These are phyloP conservation scores for Lichtheimia corymbifera DNA, from an alignment of 371 early-diverging fungal genomes.

Conservation along the genomic window DNA sequence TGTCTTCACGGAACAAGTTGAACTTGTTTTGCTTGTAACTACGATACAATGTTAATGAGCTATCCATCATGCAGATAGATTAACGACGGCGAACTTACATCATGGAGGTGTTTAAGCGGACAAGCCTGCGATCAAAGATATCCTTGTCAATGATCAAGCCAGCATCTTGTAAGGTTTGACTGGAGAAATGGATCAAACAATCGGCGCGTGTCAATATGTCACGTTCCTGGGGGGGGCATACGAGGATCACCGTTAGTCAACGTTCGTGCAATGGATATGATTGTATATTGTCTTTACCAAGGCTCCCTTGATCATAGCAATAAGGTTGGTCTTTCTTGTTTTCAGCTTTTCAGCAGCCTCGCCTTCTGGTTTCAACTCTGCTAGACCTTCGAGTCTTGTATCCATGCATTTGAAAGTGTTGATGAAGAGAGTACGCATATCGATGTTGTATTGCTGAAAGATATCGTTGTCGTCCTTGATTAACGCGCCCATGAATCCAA, in stretches of 20 bases:
- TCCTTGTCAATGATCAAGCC: slow-evolving; percentile 48
- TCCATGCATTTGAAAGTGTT: slow-evolving; percentile 38
- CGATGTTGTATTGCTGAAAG: slow-evolving; percentile 20
- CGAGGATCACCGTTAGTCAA: background rate
- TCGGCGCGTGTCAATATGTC: slow-evolving; percentile 22
- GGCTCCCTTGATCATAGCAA: slow-evolving; percentile 32
- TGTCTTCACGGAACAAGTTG: slow-evolving; percentile 87
- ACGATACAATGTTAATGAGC: background rate
- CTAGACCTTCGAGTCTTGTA: slow-evolving; percentile 26
- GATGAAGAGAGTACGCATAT: slow-evolving; percentile 24
- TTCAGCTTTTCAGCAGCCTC: slow-evolving; percentile 9
- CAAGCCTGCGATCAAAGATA: slow-evolving; percentile 54
- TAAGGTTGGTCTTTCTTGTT: slow-evolving; percentile 20
- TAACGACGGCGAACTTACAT: slow-evolving; percentile 37
- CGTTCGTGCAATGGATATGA: background rate
- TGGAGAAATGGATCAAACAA: slow-evolving; percentile 36
- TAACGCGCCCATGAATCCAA: slow-evolving; percentile 25
- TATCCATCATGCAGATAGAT: background rate
- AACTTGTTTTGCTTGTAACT: slow-evolving; percentile 90
- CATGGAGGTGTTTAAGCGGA: slow-evolving; percentile 69
- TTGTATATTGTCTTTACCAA: slow-evolving; percentile 22
- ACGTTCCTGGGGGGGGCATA: slow-evolving; percentile 6
- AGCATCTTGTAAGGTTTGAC: slow-evolving; percentile 52
- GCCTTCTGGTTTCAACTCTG: slow-evolving; percentile 26
- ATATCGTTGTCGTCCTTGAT: slow-evolving; percentile 27